These are phyloP conservation scores for Daldinia concentrica DNA, from an alignment of 495 filamentous ascomycete genomes.

Conservation along the genomic window DNA sequence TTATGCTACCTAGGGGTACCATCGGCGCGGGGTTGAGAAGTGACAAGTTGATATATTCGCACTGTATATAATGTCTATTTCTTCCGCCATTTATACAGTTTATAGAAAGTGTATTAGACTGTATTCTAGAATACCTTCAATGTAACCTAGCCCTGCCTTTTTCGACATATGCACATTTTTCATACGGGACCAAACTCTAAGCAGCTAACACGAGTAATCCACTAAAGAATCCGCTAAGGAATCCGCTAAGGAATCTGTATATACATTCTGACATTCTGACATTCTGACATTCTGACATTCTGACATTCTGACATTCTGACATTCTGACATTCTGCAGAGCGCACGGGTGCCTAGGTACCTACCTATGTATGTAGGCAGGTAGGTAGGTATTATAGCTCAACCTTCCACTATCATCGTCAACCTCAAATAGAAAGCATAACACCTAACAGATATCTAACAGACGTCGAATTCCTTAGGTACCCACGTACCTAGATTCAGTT, in stretches of 20 bases:
- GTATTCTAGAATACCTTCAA: conserved; percentile 38
- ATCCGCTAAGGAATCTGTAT: too few relatives aligned
- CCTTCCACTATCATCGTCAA: background rate
- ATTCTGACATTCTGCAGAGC: background rate
- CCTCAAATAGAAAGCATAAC: conserved; percentile 3
- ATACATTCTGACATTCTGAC: background rate
- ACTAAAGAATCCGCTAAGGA: background rate
- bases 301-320: too few relatives aligned
- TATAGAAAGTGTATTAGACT: background rate
- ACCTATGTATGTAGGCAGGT: too few relatives aligned
- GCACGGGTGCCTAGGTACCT: too few relatives aligned
- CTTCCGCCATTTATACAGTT: conserved; percentile 14
- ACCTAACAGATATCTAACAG: background rate
- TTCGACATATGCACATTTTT: conserved; percentile 1
- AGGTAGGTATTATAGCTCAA: background rate
- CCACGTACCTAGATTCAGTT: background rate
- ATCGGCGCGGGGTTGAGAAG: conserved; percentile 24
- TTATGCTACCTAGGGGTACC: conserved; percentile 21
- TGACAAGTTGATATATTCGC: background rate
- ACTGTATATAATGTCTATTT: conserved; percentile 15
- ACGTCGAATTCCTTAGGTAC: background rate
- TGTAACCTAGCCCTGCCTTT: conserved; percentile 21
- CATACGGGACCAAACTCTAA: background rate
- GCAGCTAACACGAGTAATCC: background rate
- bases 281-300: too few relatives aligned